Conservation (phyloP, 345 rosid genomes). For the Euphorbia tirucalli region DNA sequence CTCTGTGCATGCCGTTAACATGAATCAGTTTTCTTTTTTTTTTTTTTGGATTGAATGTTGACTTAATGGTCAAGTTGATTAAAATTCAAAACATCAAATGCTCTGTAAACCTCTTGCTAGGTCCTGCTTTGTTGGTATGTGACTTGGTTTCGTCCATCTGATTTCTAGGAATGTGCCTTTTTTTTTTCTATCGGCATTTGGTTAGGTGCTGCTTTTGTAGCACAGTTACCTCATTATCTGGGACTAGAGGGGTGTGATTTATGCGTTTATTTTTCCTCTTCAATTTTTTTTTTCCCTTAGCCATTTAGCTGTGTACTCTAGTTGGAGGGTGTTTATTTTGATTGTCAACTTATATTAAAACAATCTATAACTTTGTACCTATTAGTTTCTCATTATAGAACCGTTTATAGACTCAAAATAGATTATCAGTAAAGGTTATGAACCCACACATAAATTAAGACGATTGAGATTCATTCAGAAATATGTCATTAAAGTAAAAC, state of each 20-base stretch:
- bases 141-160: not conserved
- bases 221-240: no score
- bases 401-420: not conserved
- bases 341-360: not conserved
- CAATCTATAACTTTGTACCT: not conserved
- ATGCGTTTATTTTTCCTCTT: not conserved
- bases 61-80: no score
- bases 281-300: not conserved
- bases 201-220: not conserved
- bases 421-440: not conserved
- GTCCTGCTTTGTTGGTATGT: not conserved
- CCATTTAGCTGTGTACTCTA: not conserved
- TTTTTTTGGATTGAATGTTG: no score
- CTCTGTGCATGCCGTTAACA: no score
- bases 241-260: no score
- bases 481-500: not conserved
- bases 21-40: no score
- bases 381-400: not conserved
- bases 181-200: not conserved
- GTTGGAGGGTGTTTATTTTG: not conserved
- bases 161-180: not conserved
- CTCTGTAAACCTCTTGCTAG: no score
- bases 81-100: no score
- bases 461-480: no score
- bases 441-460: no score